Evolutionary conservation across 2,329 filamentous ascomycete genomes (phyloP), one percentile per base, ranked within the genome.

Genomic region (Venturia oleaginea): DNA sequence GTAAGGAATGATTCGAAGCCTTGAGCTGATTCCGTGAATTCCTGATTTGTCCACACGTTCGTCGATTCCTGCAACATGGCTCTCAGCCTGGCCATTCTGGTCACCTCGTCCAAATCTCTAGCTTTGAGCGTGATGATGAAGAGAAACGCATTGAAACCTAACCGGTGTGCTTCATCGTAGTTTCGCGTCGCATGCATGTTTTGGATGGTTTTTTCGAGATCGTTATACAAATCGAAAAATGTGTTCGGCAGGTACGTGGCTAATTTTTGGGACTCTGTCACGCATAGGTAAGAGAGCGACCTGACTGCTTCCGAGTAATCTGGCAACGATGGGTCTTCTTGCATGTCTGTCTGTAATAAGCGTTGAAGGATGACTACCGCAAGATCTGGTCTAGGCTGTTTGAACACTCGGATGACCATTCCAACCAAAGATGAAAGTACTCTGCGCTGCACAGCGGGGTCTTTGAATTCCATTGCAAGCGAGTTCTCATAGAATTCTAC

Each of bases 51-150:
- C 94, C 94, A 99, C 64, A 90, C 84, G 37, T 85, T 80, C 68
- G 88, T 88, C 30, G 97, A 86, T 1, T 92, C 91, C n/a, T 88
- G 83, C 61, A 97, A 82, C 73, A 97, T 96, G 17, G 84, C 82
- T 64, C 85, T 79, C 37, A 99, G 79, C 65, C 91, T 88, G 64
- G 85, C 80, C 63, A 92, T 81, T 66, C 92, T 89, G 42, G 85
- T 77, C n/a, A 81, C 80, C 22, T 83, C 81, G 68, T 95, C 88
- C 40, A 97, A 82, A 54, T 86, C 86, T 27, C 83, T 87, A 42
- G 91, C 87, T 66, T 94, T 91, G 75, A 97, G 93, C 70, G 94
- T 88, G 67, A 99, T 94, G 66, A 96, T 94, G 73, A 99, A 95
- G 0, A 97, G 81, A 67, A 97, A 93, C 11, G 92, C 93, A 69